Percentiles rank a stretch among this genome's conserved stretches.
Evolutionary conservation across 2,329 filamentous ascomycete genomes (phyloP).

Genomic region (Keithomyces neogunnii): DNA sequence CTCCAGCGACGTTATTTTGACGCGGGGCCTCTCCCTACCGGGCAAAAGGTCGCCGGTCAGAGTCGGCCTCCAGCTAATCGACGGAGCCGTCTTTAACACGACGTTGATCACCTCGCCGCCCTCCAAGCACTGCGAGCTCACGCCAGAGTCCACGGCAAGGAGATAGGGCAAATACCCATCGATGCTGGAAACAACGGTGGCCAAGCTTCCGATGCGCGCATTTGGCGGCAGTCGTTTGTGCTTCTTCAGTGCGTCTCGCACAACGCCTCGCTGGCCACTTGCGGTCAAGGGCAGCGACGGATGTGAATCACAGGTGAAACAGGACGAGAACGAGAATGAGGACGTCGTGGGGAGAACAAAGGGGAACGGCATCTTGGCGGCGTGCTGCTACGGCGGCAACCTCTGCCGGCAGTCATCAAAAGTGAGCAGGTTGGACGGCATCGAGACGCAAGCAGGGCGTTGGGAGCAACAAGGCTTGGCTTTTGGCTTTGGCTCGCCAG

Average conservation of each 20-base stretch:
- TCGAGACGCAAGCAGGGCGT: background rate
- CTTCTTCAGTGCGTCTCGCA: conserved; percentile 76
- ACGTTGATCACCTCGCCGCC: conserved; percentile 57
- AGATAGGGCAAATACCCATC: conserved; percentile 79
- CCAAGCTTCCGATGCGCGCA: conserved; percentile 63
- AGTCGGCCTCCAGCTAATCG: conserved; percentile 79
- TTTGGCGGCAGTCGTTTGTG: conserved; percentile 76
- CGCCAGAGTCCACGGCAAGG: conserved; percentile 64
- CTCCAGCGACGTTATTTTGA: conserved; percentile 65
- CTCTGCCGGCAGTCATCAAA: background rate
- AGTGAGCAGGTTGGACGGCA: background rate
- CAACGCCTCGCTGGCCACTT: conserved; percentile 74
- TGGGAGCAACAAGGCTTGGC: background rate
- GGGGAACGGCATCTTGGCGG: conserved; percentile 71
- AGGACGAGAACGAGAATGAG: conserved; percentile 70
- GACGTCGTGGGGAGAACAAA: conserved; percentile 88
- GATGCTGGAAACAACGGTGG: conserved; percentile 59
- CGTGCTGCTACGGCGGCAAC: background rate
- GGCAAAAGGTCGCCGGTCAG: conserved; percentile 58
- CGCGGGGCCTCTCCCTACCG: conserved; percentile 55
- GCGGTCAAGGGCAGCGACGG: conserved; percentile 78
- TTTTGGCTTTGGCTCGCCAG: background rate
- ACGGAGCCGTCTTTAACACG: conserved; percentile 49
- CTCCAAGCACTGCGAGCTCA: conserved; percentile 39
- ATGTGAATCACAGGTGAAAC: conserved; percentile 71